Evolutionary conservation across 2,329 filamentous ascomycete genomes (phyloP), one percentile per base, ranked within the genome.

Genomic region (Aspergillus sojae): DNA sequence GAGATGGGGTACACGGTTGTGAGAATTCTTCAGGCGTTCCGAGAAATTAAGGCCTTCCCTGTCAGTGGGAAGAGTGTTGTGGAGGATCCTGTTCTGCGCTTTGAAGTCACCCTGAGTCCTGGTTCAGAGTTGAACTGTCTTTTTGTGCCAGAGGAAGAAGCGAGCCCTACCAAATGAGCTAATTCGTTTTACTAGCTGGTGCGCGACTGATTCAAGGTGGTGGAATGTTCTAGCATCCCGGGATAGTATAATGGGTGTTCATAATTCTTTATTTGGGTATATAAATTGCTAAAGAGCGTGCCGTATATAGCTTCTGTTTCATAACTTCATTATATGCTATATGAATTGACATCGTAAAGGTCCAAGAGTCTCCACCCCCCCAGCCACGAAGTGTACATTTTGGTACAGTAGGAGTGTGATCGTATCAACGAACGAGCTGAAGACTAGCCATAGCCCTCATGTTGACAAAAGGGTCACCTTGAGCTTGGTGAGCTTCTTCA

Each of bases 1-100:
- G 85, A 87, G 74, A 86, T 87, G 83, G 82, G 81, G 0, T 87
- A 82, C 60, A 81, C 79, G 0, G 69, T 82, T 21, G 76, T 79
- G 45, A 68, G 80, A 32, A 77, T 82, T 45, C 64, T 82, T 67
- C 79, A 82, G 68, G 72, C 74, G 55, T 82, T 77, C 68, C 74
- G 78, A 65, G 67, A 71, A 41, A 74, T 82, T 61, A 59, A 75
- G 34, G 77, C 75, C 4, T 58, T 77, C 26, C 74, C 74, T 0
- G 68, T 70, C 11, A 68, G 59, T n/a, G 75, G 74, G 2, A 71
- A 74, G 61, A 66, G 72, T n/a, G 61, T 61, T n/a, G 75, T 78
- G 54, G 72, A 75, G 50, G 76, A 79, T 67, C 77, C 77, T 3
- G 64, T 66, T 50, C 62, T 79, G 61, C 70, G 66, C 53, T 79